Evolutionary conservation across 208 protist genomes (phyloP), one percentile per base, ranked within the genome.

Genomic region (Tetramitus jugosus): DNA sequence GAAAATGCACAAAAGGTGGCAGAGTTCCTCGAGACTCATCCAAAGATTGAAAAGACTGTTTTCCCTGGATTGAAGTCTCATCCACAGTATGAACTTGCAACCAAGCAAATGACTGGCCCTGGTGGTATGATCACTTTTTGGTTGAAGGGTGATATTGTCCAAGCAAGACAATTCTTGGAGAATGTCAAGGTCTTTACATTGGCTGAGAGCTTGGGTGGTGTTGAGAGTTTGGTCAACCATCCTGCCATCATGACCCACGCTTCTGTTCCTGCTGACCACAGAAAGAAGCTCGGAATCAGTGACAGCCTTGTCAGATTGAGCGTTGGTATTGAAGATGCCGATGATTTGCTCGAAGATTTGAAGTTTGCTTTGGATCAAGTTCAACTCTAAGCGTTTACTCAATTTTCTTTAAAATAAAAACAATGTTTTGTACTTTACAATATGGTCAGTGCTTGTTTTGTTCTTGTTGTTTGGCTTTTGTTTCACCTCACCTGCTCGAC

Each of bases 181-280:
- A 87, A 89, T 46, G 85, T 84, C 85, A 86, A 89, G 79, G 76
- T 96, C 14, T 95, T 95, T 77, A 90, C 91, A 79, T 82, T 97
- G 13, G 94, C 93, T 37, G 94, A 95, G 67, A 91, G 84, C 78
- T 92, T 98, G 42, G 95, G 94, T 76, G 91, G 90, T 78, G 94
- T 94, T 80, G 95, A 97, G 83, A 92, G 86, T 60, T 81, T 97
- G 2, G 85, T 93, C 45, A 92, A 96, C 72, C 86, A 91, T 82
- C 94, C 94, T 35, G 92, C 89, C 39, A 82, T 94, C 68, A 91
- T 98, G 83, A 96, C 95, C 20, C 94, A 98, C 77, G 93, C 93
- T 6, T 89, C 88, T n/a, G 94, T 98, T 74, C 91, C 93, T 26
- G 82, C 87, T 61, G 91, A 95, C 67, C 85, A 93, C 82, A 90